Conservation (phyloP, 2,329 filamentous ascomycete species). For the Pyrenophora tritici-repentis region DNA sequence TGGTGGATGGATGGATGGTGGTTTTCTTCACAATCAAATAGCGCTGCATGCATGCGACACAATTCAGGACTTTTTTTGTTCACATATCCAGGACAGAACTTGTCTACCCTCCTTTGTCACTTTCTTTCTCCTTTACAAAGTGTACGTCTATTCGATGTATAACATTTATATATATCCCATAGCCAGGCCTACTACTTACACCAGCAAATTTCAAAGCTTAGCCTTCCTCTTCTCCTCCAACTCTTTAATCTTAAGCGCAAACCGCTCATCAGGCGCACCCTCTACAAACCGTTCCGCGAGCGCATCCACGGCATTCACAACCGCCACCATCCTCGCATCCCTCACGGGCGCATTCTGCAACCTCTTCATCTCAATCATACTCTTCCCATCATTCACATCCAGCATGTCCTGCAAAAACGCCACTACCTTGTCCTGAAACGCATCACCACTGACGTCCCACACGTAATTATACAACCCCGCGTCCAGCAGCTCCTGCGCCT, state of each 20-base stretch:
- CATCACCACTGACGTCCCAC: slow-evolving; percentile 47
- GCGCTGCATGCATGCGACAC: not conserved
- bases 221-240: slow-evolving; percentile 43
- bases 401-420: slow-evolving; percentile 53
- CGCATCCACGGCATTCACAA: slow-evolving; percentile 55
- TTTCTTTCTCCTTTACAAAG: too few relatives aligned
- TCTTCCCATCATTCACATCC: slow-evolving; percentile 55
- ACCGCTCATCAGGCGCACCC: slow-evolving; percentile 52
- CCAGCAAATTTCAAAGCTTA: slow-evolving; percentile 36
- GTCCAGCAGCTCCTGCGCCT: slow-evolving; percentile 50
- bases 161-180: too few relatives aligned
- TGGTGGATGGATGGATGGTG: not conserved
- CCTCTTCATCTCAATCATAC: slow-evolving; percentile 59
- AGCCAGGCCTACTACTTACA: not conserved
- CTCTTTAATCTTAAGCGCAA: slow-evolving; percentile 49
- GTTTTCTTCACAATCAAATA: not conserved
- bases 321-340: slow-evolving; percentile 52
- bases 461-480: slow-evolving; percentile 56
- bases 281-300: slow-evolving; percentile 57
- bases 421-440: slow-evolving; percentile 51
- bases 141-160: too few relatives aligned
- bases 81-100: too few relatives aligned
- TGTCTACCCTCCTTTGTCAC: not conserved
- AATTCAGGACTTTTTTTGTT: not conserved
- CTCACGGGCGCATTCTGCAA: slow-evolving; percentile 55